Conservation (phyloP, 805 yeast genomes). For the Metschnikowia reukaufii region DNA sequence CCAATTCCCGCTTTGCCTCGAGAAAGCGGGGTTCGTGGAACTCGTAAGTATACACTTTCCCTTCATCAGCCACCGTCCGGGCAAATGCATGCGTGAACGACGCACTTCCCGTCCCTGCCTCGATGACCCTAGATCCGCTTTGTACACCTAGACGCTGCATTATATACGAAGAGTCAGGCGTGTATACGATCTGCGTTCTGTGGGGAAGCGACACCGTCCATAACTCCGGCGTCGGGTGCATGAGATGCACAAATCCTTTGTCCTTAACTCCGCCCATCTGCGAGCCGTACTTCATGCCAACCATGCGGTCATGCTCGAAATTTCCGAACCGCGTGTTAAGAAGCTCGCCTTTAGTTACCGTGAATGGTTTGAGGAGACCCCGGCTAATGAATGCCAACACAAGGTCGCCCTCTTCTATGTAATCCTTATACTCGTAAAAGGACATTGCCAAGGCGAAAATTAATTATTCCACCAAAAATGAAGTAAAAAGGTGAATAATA, state of each 20-base stretch:
- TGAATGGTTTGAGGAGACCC: conserved; percentile 73
- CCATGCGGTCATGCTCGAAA: conserved; percentile 80
- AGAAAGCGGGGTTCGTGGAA: conserved; percentile 81
- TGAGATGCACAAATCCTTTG: conserved; percentile 79
- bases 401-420: conserved; percentile 82
- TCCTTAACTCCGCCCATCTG: conserved; percentile 79
- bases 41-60: conserved; percentile 80
- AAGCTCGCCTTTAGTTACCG: conserved; percentile 54
- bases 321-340: conserved; percentile 88
- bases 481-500: too few relatives aligned
- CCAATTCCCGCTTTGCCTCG: conserved; percentile 79
- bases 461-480: too few relatives aligned
- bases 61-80: conserved; percentile 63
- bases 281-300: conserved; percentile 78
- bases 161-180: conserved; percentile 92
- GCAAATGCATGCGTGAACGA: conserved; percentile 92
- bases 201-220: conserved; percentile 98
- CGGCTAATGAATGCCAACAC: conserved; percentile 86
- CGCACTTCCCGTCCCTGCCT: conserved; percentile 98
- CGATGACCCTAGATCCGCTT: conserved; percentile 78
- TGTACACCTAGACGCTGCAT: conserved; percentile 75
- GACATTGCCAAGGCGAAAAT: conserved; percentile 35
- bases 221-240: conserved; percentile 91
- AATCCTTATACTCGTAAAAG: conserved; percentile 59
- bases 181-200: conserved; percentile 95